Conservation (phyloP, 768 basidiomycete genomes). For the Macrolepiota fuliginosa region DNA sequence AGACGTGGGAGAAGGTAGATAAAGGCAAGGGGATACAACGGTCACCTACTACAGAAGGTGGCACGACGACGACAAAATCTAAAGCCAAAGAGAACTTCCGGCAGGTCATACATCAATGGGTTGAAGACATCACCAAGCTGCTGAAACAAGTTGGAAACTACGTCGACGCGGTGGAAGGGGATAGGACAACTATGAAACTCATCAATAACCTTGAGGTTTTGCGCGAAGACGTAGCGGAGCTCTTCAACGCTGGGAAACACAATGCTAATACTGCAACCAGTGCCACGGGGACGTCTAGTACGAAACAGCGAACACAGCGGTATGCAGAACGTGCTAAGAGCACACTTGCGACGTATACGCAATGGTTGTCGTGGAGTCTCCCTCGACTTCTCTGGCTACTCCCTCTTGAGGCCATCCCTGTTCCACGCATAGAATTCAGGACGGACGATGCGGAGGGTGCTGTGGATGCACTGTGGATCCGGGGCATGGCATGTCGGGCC, state of each 20-base stretch:
- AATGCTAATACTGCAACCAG: slow-evolving; percentile 3
- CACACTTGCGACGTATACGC: slow-evolving; percentile 16
- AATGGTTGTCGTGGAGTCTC: slow-evolving; percentile 31
- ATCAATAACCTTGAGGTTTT: slow-evolving; percentile 18
- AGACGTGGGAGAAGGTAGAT: neutral
- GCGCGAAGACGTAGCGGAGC: neutral
- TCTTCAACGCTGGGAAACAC: neutral
- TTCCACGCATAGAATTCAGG: slow-evolving; percentile 37
- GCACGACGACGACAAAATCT: slow-evolving; percentile 1
- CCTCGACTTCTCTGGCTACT: slow-evolving; percentile 29
- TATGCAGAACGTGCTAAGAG: slow-evolving; percentile 13
- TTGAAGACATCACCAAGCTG: slow-evolving; percentile 14
- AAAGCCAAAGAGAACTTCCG: slow-evolving; percentile 16
- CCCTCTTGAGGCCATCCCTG: slow-evolving; percentile 26
- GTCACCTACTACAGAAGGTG: neutral
- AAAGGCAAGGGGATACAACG: neutral
- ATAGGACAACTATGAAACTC: slow-evolving; percentile 24
- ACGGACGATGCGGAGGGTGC: slow-evolving; percentile 28
- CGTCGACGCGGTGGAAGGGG: slow-evolving; percentile 19
- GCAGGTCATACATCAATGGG: slow-evolving; percentile 8
- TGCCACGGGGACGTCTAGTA: neutral
- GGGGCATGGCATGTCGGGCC: slow-evolving; percentile 13
- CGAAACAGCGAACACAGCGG: slow-evolving; percentile 5
- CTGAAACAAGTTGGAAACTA: slow-evolving; percentile 19
- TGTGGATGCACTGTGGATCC: slow-evolving; percentile 30